A percentile compares a stretch with the other conserved stretches of the same genome.
phyloP scores from a whole-genome alignment of 371 early-diverging fungal genomes.

The Mucor irregularis region DNA sequence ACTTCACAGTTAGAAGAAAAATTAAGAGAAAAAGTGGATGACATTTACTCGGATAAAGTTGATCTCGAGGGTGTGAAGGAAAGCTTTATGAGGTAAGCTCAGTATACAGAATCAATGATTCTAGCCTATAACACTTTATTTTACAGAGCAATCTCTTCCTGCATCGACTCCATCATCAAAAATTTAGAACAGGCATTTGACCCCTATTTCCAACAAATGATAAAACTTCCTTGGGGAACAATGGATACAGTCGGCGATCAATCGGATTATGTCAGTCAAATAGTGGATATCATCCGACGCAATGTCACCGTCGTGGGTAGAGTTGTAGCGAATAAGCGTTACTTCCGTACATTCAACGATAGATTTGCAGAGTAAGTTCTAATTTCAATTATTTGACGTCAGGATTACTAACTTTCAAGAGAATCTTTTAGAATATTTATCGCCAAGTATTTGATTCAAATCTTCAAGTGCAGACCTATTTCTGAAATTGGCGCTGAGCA shows the following conservation, averaged over 20 bases:
- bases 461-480: slow-evolving; percentile 77
- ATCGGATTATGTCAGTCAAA: slow-evolving; percentile 78
- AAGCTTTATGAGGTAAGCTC: slow-evolving; percentile 65
- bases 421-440: slow-evolving; percentile 58
- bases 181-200: slow-evolving; percentile 68
- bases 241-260: slow-evolving; percentile 92
- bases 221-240: slow-evolving; percentile 75
- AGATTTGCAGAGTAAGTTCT: slow-evolving; percentile 80
- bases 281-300: slow-evolving; percentile 54
- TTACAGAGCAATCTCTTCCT: slow-evolving; percentile 51
- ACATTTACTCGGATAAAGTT: slow-evolving; percentile 61
- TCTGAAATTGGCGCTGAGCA: slow-evolving; percentile 90
- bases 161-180: slow-evolving; percentile 68
- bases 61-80: slow-evolving; percentile 75
- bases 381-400: too few relatives aligned
- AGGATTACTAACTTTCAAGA: neutral
- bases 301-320: slow-evolving; percentile 58
- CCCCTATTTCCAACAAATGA: slow-evolving; percentile 68
- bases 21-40: slow-evolving; percentile 77
- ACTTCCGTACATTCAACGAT: slow-evolving; percentile 87
- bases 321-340: slow-evolving; percentile 69
- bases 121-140: too few relatives aligned
- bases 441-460: slow-evolving; percentile 56
- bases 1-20: slow-evolving; percentile 85
- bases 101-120: too few relatives aligned